Evolutionary conservation across 2,329 filamentous ascomycete species (phyloP).

Genomic region (Arthrinium phaeospermum): DNA sequence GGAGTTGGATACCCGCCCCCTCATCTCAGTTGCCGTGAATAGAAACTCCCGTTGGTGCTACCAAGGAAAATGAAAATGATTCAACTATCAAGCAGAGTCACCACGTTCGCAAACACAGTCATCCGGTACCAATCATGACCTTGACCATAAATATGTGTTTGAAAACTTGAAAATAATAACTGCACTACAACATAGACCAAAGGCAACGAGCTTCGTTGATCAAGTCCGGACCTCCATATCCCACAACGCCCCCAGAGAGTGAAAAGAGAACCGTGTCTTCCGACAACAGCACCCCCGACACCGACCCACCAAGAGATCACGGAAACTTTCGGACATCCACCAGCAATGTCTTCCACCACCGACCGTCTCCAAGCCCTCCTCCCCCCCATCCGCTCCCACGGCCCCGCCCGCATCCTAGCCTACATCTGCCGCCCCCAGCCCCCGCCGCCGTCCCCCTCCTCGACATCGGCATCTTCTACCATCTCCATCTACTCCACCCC

Average conservation of each 20-base stretch:
- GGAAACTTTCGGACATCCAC: too few species aligned
- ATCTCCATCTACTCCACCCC: not conserved
- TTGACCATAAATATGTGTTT: too few species aligned
- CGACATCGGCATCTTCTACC: not conserved
- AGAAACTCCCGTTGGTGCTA: not conserved
- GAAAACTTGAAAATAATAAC: not conserved
- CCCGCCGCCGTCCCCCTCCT: not conserved
- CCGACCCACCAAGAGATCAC: too few species aligned
- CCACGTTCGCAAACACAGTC: not conserved
- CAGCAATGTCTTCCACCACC: not conserved
- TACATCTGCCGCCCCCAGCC: not conserved
- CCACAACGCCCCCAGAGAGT: not conserved
- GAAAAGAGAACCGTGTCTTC: not conserved
- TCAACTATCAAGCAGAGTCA: not conserved
- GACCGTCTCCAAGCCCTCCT: not conserved
- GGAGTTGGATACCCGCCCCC: not conserved
- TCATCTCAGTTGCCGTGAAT: not conserved
- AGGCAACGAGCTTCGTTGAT: not conserved
- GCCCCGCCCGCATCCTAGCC: not conserved
- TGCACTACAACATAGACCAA: not conserved
- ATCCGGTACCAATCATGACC: not conserved
- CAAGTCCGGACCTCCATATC: not conserved
- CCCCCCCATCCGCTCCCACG: not conserved
- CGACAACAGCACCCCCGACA: too few species aligned
- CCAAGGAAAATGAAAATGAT: not conserved